Evolutionary conservation across 257 asterid species (phyloP), one percentile per base, ranked within the genome.

Genomic region (Schizonepeta tenuifolia): DNA sequence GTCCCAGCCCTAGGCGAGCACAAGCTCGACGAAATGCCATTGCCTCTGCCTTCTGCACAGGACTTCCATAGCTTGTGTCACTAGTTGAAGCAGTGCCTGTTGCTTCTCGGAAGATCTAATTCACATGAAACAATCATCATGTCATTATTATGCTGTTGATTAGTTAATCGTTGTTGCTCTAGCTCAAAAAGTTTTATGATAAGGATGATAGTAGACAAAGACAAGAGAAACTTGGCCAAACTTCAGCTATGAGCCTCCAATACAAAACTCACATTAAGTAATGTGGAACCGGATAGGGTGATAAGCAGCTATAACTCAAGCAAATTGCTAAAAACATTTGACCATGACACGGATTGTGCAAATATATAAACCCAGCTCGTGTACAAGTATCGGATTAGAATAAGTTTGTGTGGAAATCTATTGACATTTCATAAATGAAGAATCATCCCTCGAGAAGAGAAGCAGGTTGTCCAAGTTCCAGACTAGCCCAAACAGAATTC

Each of bases 1-100:
- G 98, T 56, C 98, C 98, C 49, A 91, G 84, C 41, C 98, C 98
- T 47, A 91, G 82, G 38, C 96, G 92, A 75, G 98, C 96, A 77
- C 97, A 93, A 77, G 97, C 98, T 65, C 96, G 77, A 35, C 98
- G 96, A 83, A 93, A 91, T 64, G 98, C 96, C 97, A 89, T 93
- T 66, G 90, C 89, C 77, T 91, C 98, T 57, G 97, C 98, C 82
- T 86, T 91, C 82, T 91, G 96, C 85, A 89, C 84, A 1, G 92
- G 83, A 69, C 86, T 90, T 46, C 93, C 92, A 38, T 79, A 89
- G 56, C 91, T 87, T 13, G 77, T 66, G 24, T 88, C 97, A 18
- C 79, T 83, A n/a, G 82, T 60, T 64, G 84, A 70, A 75, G 95
- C 90, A 35, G 89, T 93, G 59, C 98, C 96, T 8, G 91, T 91